phyloP scores from a whole-genome alignment of 169 alveolate genomes.

The Plasmodium blacklocki region DNA sequence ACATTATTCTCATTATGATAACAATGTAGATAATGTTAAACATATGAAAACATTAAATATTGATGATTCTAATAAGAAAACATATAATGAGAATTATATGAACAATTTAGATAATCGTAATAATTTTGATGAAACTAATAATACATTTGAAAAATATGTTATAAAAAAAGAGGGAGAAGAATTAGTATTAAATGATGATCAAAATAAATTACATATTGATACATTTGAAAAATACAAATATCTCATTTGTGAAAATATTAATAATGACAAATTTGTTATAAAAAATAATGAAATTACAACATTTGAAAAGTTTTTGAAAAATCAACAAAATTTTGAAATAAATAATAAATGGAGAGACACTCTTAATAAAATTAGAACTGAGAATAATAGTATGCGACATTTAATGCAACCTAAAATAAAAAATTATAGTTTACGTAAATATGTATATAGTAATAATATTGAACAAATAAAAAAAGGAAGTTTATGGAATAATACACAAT shows the following conservation, averaged over 20 bases:
- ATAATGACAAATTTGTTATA: conserved; percentile 63
- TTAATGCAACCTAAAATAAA: neutral
- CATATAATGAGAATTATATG: neutral
- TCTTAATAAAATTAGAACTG: neutral
- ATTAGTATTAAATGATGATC: neutral
- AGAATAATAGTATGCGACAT: neutral
- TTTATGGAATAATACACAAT: too few species aligned
- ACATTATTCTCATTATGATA: neutral
- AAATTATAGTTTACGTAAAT: neutral
- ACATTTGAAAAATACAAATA: conserved; percentile 38
- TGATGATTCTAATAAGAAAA: neutral
- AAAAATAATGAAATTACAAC: conserved; percentile 56
- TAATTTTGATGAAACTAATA: neutral
- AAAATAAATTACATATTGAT: conserved; percentile 17
- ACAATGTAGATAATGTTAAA: neutral
- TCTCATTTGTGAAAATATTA: conserved; percentile 39
- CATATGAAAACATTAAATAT: neutral
- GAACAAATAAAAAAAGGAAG: neutral
- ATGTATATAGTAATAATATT: neutral
- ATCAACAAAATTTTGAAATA: neutral
- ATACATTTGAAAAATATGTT: neutral
- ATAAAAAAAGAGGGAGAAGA: neutral
- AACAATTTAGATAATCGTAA: neutral
- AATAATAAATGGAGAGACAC: conserved; percentile 32
- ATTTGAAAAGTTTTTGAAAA: conserved; percentile 42